Conservation (phyloP, 306 rosid genomes). For the Cyclanthera cordifolia region DNA sequence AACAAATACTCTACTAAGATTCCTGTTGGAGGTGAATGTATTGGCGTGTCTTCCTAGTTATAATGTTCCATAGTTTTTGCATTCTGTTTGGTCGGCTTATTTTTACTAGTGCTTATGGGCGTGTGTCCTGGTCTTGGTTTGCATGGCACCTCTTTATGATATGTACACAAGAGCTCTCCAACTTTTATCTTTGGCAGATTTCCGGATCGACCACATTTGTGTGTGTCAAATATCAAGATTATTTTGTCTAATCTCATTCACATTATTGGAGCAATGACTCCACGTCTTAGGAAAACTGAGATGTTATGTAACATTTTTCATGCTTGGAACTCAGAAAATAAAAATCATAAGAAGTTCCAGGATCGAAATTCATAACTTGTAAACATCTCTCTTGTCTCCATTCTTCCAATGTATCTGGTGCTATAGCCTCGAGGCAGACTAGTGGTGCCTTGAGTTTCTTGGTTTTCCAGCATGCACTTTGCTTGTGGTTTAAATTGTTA, state of each 20-base stretch:
- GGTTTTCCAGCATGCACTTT: background rate
- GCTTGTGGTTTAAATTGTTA: background rate
- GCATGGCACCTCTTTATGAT: background rate
- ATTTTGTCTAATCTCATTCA: background rate
- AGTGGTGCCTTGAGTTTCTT: background rate
- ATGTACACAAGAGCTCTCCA: background rate
- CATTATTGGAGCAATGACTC: background rate
- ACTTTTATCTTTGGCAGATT: background rate
- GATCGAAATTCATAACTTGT: too few species aligned
- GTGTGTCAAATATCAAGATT: background rate
- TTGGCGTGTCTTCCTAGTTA: background rate
- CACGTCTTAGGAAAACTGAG: background rate
- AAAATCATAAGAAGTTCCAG: too few species aligned
- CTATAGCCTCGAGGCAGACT: too few species aligned
- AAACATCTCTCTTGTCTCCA: too few species aligned
- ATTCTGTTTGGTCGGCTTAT: background rate
- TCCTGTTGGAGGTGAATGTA: constrained; percentile 28
- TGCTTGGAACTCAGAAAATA: background rate
- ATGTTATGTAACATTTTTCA: background rate
- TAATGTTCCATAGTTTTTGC: background rate
- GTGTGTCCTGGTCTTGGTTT: background rate
- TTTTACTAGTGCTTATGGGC: background rate
- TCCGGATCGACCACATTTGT: background rate
- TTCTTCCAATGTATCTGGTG: too few species aligned
- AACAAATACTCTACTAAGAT: constrained; percentile 48